A percentile compares a stretch with the other conserved stretches of the same genome.
These are phyloP conservation scores for Amylocarpus encephaloides DNA, from an alignment of 2,329 filamentous ascomycete genomes.

Conservation along the genomic window DNA sequence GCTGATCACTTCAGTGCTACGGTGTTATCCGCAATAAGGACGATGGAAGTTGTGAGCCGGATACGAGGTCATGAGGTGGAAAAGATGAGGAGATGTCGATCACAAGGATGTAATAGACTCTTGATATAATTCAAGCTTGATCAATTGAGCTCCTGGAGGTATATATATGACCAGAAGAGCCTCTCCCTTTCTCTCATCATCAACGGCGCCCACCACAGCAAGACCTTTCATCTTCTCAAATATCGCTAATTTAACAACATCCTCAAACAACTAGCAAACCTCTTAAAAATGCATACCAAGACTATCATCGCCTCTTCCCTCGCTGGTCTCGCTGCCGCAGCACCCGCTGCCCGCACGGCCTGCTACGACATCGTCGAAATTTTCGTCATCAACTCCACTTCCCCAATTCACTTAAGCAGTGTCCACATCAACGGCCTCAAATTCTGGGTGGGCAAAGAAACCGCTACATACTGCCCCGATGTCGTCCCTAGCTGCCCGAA, in stretches of 20 bases:
- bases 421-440: conserved; percentile 13
- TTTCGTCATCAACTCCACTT: conserved; percentile 1
- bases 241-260: not conserved
- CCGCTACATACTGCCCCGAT: conserved; percentile 13
- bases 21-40: no score
- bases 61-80: no score
- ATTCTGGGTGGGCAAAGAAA: conserved; percentile 16
- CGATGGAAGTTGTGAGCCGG: no score
- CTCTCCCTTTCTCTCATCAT: not conserved
- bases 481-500: not conserved
- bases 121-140: no score
- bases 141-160: not conserved
- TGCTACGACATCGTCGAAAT: conserved; percentile 3
- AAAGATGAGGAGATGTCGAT: no score
- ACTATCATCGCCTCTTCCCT: conserved; percentile 12
- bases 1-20: no score
- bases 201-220: not conserved
- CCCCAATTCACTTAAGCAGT: conserved; percentile 3
- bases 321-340: conserved; percentile 12
- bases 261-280: not conserved
- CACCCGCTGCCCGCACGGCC: conserved; percentile 1
- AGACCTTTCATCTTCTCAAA: not conserved
- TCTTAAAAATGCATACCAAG: conserved; percentile 17
- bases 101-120: no score
- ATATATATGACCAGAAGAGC: not conserved